Evolutionary conservation across 2,329 filamentous ascomycete species (phyloP).

Genomic region (Epichloe hybrida): DNA sequence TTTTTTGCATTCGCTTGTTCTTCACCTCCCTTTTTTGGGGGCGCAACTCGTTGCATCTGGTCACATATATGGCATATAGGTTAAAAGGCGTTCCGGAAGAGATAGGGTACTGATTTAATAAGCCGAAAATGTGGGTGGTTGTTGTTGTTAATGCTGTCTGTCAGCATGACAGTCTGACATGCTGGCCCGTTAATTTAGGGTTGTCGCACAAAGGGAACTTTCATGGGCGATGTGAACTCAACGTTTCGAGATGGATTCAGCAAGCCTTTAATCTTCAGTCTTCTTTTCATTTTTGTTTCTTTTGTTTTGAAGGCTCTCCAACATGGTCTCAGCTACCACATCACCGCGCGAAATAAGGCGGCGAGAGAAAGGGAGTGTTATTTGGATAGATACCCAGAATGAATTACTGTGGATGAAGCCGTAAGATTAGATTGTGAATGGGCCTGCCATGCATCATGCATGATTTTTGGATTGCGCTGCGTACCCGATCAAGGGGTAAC

Average conservation of each 20-base stretch:
- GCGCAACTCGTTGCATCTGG: neutral
- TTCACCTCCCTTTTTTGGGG: neutral
- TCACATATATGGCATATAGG: neutral
- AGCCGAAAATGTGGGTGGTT: neutral
- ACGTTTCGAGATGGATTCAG: too few species aligned
- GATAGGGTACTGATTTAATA: neutral
- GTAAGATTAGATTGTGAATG: too few species aligned
- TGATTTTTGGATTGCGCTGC: too few species aligned
- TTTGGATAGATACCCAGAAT: slow-evolving; percentile 6
- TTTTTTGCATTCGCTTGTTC: too few species aligned
- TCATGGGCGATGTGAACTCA: too few species aligned
- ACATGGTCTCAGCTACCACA: neutral
- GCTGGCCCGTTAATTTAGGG: neutral
- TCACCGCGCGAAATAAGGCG: too few species aligned
- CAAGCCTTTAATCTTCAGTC: neutral
- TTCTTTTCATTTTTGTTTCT: neutral
- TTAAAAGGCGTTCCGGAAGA: neutral
- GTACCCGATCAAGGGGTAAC: too few species aligned
- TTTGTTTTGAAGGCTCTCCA: neutral
- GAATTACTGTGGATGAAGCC: neutral
- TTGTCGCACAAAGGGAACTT: too few species aligned
- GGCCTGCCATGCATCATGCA: too few species aligned
- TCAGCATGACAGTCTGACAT: neutral
- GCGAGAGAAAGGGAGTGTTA: neutral
- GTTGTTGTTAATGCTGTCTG: too few species aligned